Base-by-base conservation (phyloP, 768 basidiomycete genomes). In the Boletus pseudopeckii region DNA sequence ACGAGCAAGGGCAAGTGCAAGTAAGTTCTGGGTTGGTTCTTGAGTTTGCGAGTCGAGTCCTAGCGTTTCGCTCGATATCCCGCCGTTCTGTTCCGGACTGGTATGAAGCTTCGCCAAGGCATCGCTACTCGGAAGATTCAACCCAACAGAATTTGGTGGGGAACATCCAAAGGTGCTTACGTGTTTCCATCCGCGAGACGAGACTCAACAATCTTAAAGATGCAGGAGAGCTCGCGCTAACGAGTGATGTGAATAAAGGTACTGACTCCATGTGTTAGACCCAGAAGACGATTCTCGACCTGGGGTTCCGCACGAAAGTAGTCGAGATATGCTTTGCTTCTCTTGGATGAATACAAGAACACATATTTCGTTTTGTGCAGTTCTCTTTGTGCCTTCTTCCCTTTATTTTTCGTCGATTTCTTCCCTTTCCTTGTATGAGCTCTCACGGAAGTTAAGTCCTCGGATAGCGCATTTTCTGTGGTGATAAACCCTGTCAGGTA, bases 281-380 rank as follows among this genome's bases (percentile, higher is more conserved):
- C 85, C 38, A 90, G 67, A 49, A 89, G 66, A 26, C 74, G 76
- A 60, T 72, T 80, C 71, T 90, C 88, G 36, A 81, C 77, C 24
- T 78, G 74, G 8, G 73, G 74, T 52, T 80, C 75, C 34, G 85
- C 82, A 53, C 81, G 75, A 71, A 92, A 92, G 63, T 90, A 89
- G 61, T 90, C 80, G 34, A 70, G 62, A 65, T 89, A 91, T 50
- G 70, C 75, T 41, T 71, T 55, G 10, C 74, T 75, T 40, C 69
- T 67, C 45, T 76, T 72, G 36, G 77, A 75, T 10, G 75, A 66
- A 37, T 65, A 70, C 52, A 86, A 77, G 67, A 90, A 88, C 13
- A 76, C 66, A 56, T 83, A 90, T 64, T 73, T 76, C 20, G 77
- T 64, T 61, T 81, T 84, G 53, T 84, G 81, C 22, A 81, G 58